Conservation (phyloP, 2,329 filamentous ascomycete genomes). For the Nemania diffusa region DNA sequence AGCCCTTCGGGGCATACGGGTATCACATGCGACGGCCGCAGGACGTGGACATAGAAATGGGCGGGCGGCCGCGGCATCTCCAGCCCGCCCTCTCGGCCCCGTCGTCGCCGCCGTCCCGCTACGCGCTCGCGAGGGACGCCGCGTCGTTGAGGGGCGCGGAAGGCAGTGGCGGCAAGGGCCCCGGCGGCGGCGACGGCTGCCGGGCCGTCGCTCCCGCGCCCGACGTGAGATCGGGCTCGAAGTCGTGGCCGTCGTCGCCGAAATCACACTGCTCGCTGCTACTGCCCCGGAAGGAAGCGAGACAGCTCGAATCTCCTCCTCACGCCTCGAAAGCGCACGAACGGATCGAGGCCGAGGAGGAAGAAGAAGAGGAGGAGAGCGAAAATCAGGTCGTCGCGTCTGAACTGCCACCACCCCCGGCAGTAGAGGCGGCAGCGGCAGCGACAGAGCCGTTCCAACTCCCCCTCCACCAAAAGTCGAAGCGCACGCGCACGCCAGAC, state of each 20-base stretch:
- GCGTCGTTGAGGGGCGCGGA: constrained; percentile 11
- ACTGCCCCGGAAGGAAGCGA: constrained; percentile 1
- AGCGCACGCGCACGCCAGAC: constrained; percentile 62
- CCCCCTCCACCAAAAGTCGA: constrained; percentile 44
- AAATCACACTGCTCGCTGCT: background rate
- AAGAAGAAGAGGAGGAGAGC: background rate
- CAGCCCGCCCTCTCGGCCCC: constrained; percentile 27
- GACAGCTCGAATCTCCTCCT: background rate
- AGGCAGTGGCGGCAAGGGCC: background rate
- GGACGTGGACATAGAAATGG: constrained; percentile 33
- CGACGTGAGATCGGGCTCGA: constrained; percentile 6
- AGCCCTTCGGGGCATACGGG: constrained; percentile 39
- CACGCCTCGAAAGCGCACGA: background rate
- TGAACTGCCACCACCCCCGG: background rate
- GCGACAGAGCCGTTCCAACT: background rate
- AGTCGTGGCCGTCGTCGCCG: background rate
- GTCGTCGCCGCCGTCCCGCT: constrained; percentile 31
- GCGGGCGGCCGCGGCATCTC: constrained; percentile 32
- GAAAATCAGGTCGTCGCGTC: background rate
- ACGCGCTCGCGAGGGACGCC: constrained; percentile 26
- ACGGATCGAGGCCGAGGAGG: background rate
- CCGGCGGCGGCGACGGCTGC: background rate
- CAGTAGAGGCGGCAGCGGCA: background rate
- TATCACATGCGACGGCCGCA: constrained; percentile 31
- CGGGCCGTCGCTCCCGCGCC: background rate